Evolutionary conservation across 441 rosid genomes (phyloP).

Genomic region (Populus trichocarpa): DNA sequence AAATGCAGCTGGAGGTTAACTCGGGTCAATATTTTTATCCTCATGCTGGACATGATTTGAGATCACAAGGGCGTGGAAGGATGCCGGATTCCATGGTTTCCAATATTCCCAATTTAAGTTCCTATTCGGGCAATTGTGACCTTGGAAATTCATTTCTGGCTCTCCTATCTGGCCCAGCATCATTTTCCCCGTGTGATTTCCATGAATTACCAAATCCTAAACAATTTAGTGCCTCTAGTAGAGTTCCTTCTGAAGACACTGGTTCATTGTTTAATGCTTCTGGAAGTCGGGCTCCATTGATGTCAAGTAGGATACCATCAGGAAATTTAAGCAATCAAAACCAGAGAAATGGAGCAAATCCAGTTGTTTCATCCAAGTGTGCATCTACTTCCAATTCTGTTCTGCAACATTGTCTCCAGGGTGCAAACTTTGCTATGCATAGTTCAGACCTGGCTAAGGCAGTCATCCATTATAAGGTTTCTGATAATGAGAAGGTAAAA

Average conservation of each 20-base stretch:
- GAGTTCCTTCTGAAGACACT: constrained; percentile 14
- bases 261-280: constrained; percentile 15
- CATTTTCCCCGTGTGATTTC: constrained; percentile 33
- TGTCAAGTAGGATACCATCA: constrained; percentile 17
- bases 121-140: constrained; percentile 21
- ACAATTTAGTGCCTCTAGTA: constrained; percentile 19
- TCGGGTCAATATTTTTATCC: constrained; percentile 13
- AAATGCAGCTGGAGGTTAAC: constrained; percentile 28
- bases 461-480: constrained; percentile 17
- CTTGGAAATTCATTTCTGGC: constrained; percentile 41
- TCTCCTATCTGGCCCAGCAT: constrained; percentile 37
- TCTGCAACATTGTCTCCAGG: constrained; percentile 23
- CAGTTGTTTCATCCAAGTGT: constrained; percentile 19
- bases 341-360: constrained; percentile 19
- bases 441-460: constrained; percentile 25
- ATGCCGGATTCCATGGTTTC: constrained; percentile 22
- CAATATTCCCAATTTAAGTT: constrained; percentile 13
- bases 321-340: constrained; percentile 23
- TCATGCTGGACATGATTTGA: constrained; percentile 13
- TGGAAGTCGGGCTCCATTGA: constrained; percentile 23
- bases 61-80: constrained; percentile 24
- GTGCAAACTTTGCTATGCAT: constrained; percentile 16
- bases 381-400: constrained; percentile 17
- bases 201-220: constrained; percentile 34
- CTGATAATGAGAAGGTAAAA: constrained; percentile 25